These are phyloP conservation scores for Pholiota molesta DNA, from an alignment of 768 basidiomycete species.

Conservation along the genomic window DNA sequence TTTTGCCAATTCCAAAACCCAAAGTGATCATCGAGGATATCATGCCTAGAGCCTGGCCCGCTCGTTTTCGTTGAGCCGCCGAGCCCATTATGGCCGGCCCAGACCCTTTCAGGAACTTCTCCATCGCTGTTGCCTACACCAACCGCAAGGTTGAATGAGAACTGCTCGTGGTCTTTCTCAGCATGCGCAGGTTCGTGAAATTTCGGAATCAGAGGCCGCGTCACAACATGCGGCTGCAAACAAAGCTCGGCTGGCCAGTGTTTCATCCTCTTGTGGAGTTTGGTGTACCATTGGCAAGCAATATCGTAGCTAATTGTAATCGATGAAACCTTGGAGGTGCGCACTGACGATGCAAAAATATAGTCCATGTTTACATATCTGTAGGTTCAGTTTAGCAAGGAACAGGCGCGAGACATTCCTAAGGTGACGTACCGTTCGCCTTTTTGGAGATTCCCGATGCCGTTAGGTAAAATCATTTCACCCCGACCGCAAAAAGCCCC, in stretches of 20 bases:
- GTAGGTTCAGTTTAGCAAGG: not conserved
- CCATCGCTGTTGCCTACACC: slow-evolving; percentile 28
- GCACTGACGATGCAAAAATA: slow-evolving; percentile 10
- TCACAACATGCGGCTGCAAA: not conserved
- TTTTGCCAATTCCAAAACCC: slow-evolving; percentile 30
- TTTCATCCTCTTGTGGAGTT: slow-evolving; percentile 22
- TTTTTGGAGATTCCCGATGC: slow-evolving; percentile 32
- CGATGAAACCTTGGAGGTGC: not conserved
- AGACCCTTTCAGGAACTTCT: slow-evolving; percentile 33
- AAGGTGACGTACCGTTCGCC: slow-evolving; percentile 38
- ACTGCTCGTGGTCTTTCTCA: slow-evolving; percentile 20
- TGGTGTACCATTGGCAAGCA: slow-evolving; percentile 30
- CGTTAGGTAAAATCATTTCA: slow-evolving; percentile 12
- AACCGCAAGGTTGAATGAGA: slow-evolving; percentile 27
- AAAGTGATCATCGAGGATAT: slow-evolving; percentile 14
- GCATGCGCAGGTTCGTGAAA: slow-evolving; percentile 32
- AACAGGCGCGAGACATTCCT: too few relatives aligned
- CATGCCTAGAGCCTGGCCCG: slow-evolving; percentile 26
- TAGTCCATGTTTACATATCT: slow-evolving; percentile 23
- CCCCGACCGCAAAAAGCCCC: slow-evolving; percentile 5
- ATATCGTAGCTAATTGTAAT: slow-evolving; percentile 31
- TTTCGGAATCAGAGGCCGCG: slow-evolving; percentile 29
- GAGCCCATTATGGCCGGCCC: slow-evolving; percentile 29
- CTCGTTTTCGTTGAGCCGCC: slow-evolving; percentile 34
- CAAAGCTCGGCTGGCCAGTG: not conserved